These are phyloP conservation scores for Alternaria postmessia DNA, from an alignment of 2,329 filamentous ascomycete genomes.

Conservation along the genomic window DNA sequence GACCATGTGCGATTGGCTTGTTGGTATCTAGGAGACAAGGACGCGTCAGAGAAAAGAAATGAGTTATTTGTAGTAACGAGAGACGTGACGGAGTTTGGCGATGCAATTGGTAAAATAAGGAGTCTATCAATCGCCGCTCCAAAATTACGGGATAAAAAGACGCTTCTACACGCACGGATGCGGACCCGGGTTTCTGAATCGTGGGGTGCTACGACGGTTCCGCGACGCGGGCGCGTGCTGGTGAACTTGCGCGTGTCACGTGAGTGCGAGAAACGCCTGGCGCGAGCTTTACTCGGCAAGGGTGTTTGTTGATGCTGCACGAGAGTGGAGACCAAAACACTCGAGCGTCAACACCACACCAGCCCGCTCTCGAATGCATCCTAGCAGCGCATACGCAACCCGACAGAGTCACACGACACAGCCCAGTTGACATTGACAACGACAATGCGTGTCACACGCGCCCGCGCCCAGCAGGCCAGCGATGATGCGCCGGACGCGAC, in stretches of 20 bases:
- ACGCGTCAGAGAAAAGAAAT: conserved; percentile 9
- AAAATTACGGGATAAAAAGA: conserved; percentile 5
- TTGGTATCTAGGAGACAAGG: neutral
- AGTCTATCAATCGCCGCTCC: conserved; percentile 5
- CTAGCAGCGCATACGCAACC: conserved; percentile 16
- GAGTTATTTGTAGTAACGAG: neutral
- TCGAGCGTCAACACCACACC: conserved; percentile 27
- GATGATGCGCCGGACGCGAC: conserved; percentile 48
- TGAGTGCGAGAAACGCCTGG: conserved; percentile 17
- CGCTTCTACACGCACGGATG: conserved; percentile 12
- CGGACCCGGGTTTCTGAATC: conserved; percentile 8
- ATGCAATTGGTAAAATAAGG: conserved; percentile 2
- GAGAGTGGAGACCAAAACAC: conserved; percentile 11
- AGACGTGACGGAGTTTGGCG: neutral
- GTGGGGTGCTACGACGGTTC: conserved; percentile 8
- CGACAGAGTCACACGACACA: conserved; percentile 6
- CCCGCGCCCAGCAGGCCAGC: conserved; percentile 52
- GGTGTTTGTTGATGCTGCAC: conserved; percentile 25
- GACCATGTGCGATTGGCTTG: neutral
- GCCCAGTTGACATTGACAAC: conserved; percentile 6
- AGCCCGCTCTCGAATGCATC: conserved; percentile 26
- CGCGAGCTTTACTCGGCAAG: conserved; percentile 19
- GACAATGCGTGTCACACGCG: conserved; percentile 56
- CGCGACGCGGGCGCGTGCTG: conserved; percentile 8
- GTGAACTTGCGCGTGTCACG: conserved; percentile 24